These are phyloP conservation scores for Bocquillonia castaneifolia DNA, from an alignment of 441 rosid genomes.

Conservation along the genomic window DNA sequence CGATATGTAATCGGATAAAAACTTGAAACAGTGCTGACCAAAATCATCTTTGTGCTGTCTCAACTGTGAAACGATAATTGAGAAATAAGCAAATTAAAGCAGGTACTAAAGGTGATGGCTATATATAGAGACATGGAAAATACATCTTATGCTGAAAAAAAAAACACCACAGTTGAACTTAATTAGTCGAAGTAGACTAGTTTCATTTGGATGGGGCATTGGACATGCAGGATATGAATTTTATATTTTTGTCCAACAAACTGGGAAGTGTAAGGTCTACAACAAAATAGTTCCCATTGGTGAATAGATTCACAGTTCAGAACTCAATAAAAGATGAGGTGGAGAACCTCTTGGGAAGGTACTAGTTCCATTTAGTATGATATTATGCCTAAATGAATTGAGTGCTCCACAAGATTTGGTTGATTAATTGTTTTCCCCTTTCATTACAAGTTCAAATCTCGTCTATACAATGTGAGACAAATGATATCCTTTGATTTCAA, in stretches of 20 bases:
- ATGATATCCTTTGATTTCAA: neutral
- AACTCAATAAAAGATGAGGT: neutral
- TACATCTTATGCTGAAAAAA: neutral
- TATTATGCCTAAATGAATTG: neutral
- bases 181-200: neutral
- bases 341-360: neutral
- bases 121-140: neutral
- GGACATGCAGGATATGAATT: neutral
- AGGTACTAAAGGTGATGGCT: neutral
- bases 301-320: neutral
- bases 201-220: neutral
- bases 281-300: neutral
- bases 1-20: constrained; percentile 69
- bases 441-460: neutral
- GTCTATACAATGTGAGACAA: neutral
- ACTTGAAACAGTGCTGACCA: constrained; percentile 69
- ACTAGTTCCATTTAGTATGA: neutral
- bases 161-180: neutral
- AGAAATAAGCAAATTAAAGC: constrained; percentile 5
- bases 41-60: constrained; percentile 76
- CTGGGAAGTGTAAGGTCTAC: neutral
- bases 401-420: neutral
- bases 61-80: constrained; percentile 47
- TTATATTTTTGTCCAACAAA: neutral
- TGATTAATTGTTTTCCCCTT: neutral